These are phyloP conservation scores for Lycium ferocissimum DNA, from an alignment of 257 asterid species.

Conservation along the genomic window DNA sequence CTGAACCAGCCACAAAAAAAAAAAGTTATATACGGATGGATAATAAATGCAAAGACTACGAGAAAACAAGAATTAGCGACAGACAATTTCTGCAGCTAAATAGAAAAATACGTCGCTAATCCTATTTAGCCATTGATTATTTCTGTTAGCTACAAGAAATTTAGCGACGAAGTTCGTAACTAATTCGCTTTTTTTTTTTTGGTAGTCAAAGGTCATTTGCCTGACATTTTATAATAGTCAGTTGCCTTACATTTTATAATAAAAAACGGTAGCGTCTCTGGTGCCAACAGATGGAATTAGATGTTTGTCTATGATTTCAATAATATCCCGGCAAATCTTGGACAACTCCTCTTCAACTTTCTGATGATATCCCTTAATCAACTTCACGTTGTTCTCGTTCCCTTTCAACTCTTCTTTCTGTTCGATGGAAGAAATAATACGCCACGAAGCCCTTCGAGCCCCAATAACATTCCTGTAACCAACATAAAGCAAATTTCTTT, in stretches of 20 bases:
- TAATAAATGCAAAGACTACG: too few relatives aligned
- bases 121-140: too few relatives aligned
- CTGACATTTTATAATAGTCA: conserved; percentile 71
- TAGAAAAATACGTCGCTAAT: too few relatives aligned
- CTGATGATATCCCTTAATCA: conserved; percentile 22
- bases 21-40: background rate
- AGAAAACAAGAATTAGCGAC: too few relatives aligned
- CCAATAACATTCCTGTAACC: conserved; percentile 96
- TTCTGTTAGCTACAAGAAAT: too few relatives aligned
- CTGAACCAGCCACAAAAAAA: conserved; percentile 39
- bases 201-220: background rate
- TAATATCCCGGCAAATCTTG: conserved; percentile 28
- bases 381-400: background rate
- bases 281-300: conserved; percentile 18
- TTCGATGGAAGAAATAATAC: conserved; percentile 89
- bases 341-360: conserved; percentile 29
- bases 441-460: conserved; percentile 93
- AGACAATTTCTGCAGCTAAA: too few relatives aligned
- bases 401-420: conserved; percentile 86
- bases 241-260: conserved; percentile 72
- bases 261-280: conserved; percentile 27
- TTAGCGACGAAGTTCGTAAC: too few relatives aligned
- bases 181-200: too few relatives aligned
- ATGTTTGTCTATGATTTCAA: conserved; percentile 26
- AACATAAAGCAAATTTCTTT: conserved; percentile 84